A percentile compares a stretch with the other conserved stretches of the same genome.
phyloP scores from a whole-genome alignment of 208 protist species.

The Leishmania gerbilli region DNA sequence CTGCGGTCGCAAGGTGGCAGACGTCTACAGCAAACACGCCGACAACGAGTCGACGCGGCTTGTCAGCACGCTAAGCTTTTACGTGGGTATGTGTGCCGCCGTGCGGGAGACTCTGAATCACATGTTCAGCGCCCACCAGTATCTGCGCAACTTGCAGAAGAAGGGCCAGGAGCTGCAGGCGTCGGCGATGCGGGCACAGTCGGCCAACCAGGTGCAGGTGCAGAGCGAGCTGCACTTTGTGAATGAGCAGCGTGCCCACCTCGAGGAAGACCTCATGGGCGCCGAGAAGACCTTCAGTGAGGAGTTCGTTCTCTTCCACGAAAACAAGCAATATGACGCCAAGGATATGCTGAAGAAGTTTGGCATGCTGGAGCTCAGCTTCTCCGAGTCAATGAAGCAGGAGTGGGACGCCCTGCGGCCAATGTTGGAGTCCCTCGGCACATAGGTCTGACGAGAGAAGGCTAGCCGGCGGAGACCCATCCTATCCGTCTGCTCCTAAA shows the following conservation, averaged over 20 bases:
- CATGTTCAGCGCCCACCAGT: conserved; percentile 39
- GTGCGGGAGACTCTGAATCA: conserved; percentile 66
- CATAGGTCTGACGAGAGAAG: conserved; percentile 6
- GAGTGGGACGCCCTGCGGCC: conserved; percentile 69
- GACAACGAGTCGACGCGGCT: conserved; percentile 71
- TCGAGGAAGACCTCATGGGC: conserved; percentile 38
- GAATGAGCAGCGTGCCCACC: conserved; percentile 35
- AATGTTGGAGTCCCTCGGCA: conserved; percentile 35
- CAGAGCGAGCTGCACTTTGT: conserved; percentile 38
- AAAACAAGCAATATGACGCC: conserved; percentile 83
- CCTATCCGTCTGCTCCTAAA: neutral
- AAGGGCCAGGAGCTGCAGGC: conserved; percentile 28
- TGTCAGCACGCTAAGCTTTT: conserved; percentile 84
- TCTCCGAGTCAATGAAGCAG: conserved; percentile 63
- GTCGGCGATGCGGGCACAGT: conserved; percentile 29
- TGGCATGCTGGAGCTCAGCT: conserved; percentile 79
- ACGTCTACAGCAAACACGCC: conserved; percentile 65
- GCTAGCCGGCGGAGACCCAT: neutral
- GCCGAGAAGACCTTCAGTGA: conserved; percentile 50
- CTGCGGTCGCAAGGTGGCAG: conserved; percentile 54
- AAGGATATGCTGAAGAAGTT: conserved; percentile 78
- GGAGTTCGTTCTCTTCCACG: conserved; percentile 80
- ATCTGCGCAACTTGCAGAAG: conserved; percentile 36
- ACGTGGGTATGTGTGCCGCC: conserved; percentile 78
- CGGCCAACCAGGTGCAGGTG: conserved; percentile 30